Conservation (phyloP, 2,329 filamentous ascomycete genomes). For the Aspergillus tanneri region DNA sequence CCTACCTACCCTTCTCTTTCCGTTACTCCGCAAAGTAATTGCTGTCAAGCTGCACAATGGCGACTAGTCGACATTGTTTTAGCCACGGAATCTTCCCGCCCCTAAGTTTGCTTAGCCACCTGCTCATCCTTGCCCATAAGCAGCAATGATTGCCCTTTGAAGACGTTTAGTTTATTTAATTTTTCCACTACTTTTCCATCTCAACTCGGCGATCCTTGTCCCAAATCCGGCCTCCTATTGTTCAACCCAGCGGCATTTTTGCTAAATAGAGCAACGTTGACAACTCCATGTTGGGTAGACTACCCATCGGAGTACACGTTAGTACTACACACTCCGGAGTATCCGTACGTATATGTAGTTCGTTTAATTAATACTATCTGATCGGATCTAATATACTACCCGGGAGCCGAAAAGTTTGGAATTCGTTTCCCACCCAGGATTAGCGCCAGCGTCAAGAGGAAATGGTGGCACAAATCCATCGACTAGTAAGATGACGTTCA, state of each 20-base stretch:
- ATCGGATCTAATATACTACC: too few relatives aligned
- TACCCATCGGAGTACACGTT: neutral
- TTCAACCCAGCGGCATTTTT: neutral
- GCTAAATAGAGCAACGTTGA: neutral
- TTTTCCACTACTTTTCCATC: constrained; percentile 1
- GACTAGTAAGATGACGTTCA: too few relatives aligned
- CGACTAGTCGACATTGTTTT: neutral
- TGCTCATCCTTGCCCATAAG: constrained; percentile 1
- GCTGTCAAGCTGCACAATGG: neutral
- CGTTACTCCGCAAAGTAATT: neutral
- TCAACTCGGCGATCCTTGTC: constrained; percentile 7
- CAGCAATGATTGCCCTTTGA: constrained; percentile 11
- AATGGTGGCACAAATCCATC: too few relatives aligned
- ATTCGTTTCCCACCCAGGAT: neutral
- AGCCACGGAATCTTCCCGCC: constrained; percentile 14
- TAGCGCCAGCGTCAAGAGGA: neutral
- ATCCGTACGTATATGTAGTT: too few relatives aligned
- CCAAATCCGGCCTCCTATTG: neutral
- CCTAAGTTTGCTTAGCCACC: constrained; percentile 4
- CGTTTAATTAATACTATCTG: too few relatives aligned
- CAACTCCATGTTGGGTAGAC: neutral
- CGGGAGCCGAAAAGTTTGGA: neutral
- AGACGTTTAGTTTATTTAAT: constrained; percentile 3
- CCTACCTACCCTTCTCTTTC: neutral
- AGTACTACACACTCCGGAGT: too few relatives aligned